A percentile compares a stretch with the other conserved stretches of the same genome.
Conservation (phyloP, 2,329 filamentous ascomycete species). For the Claviceps purpurea region DNA sequence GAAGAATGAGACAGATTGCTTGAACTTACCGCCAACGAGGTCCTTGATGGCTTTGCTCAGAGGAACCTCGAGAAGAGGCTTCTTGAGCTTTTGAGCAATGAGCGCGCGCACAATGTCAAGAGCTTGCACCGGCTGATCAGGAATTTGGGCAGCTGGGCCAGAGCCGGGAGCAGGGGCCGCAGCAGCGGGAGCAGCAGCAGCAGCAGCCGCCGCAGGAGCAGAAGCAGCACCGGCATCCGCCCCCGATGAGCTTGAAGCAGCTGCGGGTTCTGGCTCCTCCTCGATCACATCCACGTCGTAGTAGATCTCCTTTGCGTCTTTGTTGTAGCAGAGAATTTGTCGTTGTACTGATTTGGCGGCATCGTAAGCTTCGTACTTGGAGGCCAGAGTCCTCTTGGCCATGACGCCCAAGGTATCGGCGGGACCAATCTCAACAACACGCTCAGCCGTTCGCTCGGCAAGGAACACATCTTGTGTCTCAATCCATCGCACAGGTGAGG, state of each 20-base stretch:
- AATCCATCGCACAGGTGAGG: conserved; percentile 98
- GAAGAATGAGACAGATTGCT: no score
- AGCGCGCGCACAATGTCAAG: conserved; percentile 80
- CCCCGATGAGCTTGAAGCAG: conserved; percentile 33
- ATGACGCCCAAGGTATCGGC: conserved; percentile 95
- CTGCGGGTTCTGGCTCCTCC: conserved; percentile 62
- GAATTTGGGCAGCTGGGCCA: conserved; percentile 75
- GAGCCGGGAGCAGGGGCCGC: conserved; percentile 54
- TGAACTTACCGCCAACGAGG: conserved; percentile 74
- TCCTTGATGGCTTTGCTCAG: conserved; percentile 97
- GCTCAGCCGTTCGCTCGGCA: conserved; percentile 87
- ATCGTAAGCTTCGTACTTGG: conserved; percentile 98
- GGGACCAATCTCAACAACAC: conserved; percentile 94
- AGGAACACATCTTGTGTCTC: conserved; percentile 99
- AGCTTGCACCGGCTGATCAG: conserved; percentile 76
- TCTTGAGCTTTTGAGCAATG: conserved; percentile 97
- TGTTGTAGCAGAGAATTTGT: conserved; percentile 98
- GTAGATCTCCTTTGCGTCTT: conserved; percentile 98
- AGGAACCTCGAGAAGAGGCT: conserved; percentile 75
- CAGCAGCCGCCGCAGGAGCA: conserved; percentile 27
- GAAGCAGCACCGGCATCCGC: conserved; percentile 40
- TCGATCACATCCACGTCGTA: conserved; percentile 94
- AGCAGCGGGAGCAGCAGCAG: conserved; percentile 41
- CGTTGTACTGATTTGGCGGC: conserved; percentile 91
- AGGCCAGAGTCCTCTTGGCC: conserved; percentile 88